Evolutionary conservation across 768 basidiomycete genomes (phyloP).

Genomic region (Auricularia heimuer): DNA sequence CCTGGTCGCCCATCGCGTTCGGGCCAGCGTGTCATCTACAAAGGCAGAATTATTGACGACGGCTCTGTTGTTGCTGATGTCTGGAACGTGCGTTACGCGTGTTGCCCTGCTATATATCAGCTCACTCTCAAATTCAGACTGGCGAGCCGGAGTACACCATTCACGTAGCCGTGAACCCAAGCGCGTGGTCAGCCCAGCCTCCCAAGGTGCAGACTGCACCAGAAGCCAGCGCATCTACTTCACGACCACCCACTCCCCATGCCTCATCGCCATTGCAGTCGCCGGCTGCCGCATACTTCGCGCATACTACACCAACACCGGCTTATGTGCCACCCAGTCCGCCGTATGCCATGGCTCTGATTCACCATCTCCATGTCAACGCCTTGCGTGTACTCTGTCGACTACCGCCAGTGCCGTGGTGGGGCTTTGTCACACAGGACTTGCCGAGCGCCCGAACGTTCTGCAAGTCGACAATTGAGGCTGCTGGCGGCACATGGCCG

Average conservation of each 20-base stretch:
- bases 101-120: background rate
- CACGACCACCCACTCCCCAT: slow-evolving; percentile 2
- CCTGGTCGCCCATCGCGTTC: slow-evolving; percentile 53
- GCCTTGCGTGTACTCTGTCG: slow-evolving; percentile 16
- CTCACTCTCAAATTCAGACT: slow-evolving; percentile 4
- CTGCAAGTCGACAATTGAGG: slow-evolving; percentile 22
- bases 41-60: slow-evolving; percentile 57
- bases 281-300: background rate
- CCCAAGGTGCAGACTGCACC: slow-evolving; percentile 25
- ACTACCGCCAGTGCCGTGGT: slow-evolving; percentile 12
- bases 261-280: slow-evolving; percentile 1
- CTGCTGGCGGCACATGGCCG: slow-evolving; percentile 34
- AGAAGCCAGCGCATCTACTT: slow-evolving; percentile 5
- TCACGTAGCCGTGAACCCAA: slow-evolving; percentile 73
- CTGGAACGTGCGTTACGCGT: slow-evolving; percentile 49
- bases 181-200: slow-evolving; percentile 56
- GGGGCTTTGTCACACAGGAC: slow-evolving; percentile 10
- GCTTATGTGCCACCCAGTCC: background rate
- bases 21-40: slow-evolving; percentile 72
- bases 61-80: slow-evolving; percentile 54
- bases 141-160: slow-evolving; percentile 19
- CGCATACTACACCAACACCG: slow-evolving; percentile 1
- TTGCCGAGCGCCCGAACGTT: slow-evolving; percentile 2
- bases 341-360: slow-evolving; percentile 11
- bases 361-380: slow-evolving; percentile 18